These are phyloP conservation scores for Cordia subcordata DNA, from an alignment of 257 asterid genomes.

Conservation along the genomic window DNA sequence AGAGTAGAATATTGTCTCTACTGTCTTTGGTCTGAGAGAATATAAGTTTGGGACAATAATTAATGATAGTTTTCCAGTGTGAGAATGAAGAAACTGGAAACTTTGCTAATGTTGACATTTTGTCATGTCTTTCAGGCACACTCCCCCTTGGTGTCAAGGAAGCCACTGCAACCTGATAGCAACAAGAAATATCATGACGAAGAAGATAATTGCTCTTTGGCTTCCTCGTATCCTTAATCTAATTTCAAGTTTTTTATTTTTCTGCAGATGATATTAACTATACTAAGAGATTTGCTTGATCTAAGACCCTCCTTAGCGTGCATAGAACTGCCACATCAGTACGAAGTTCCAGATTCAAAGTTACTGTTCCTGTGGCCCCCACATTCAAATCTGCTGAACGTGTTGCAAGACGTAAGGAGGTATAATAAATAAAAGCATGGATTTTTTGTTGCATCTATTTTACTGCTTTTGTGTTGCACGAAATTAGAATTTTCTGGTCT, in stretches of 20 bases:
- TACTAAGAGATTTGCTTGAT: no score
- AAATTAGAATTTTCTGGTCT: background rate
- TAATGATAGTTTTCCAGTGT: no score
- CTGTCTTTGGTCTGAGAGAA: no score
- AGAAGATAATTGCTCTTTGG: slow-evolving; percentile 25
- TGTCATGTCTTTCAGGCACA: slow-evolving; percentile 33
- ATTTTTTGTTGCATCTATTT: background rate
- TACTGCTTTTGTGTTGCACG: background rate
- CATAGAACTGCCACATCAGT: slow-evolving; percentile 82
- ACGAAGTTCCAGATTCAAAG: slow-evolving; percentile 46
- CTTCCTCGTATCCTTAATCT: slow-evolving; percentile 27
- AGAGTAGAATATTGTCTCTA: no score
- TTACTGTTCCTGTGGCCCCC: slow-evolving; percentile 87
- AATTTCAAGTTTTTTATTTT: slow-evolving; percentile 2
- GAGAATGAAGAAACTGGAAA: no score
- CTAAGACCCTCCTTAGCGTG: slow-evolving; percentile 18
- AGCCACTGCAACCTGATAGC: slow-evolving; percentile 28
- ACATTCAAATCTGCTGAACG: slow-evolving; percentile 57
- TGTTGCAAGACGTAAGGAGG: slow-evolving; percentile 73
- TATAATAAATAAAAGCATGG: slow-evolving; percentile 18
- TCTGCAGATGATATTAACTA: background rate
- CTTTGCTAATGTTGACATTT: slow-evolving; percentile 21
- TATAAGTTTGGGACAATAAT: no score
- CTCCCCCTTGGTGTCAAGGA: slow-evolving; percentile 38
- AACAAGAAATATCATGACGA: slow-evolving; percentile 14